Percentiles rank a stretch among this genome's conserved stretches.
These are phyloP conservation scores for Jasminum sambac DNA, from an alignment of 257 asterid species.

Conservation along the genomic window DNA sequence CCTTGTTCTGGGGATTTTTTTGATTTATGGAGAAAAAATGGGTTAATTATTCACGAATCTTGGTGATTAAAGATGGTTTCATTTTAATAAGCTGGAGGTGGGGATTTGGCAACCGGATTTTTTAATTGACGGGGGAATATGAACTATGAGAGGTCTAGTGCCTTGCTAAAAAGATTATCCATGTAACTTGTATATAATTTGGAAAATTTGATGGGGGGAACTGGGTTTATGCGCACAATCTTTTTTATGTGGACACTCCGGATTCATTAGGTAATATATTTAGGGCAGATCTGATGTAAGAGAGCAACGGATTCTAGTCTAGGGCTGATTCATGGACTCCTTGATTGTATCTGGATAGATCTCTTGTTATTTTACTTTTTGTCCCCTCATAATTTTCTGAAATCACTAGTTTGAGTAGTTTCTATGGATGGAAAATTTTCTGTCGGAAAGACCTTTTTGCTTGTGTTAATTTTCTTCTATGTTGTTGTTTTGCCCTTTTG, in stretches of 20 bases:
- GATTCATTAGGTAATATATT: slow-evolving; percentile 15
- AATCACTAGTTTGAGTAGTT: not conserved
- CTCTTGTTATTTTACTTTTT: slow-evolving; percentile 25
- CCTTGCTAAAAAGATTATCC: slow-evolving; percentile 19
- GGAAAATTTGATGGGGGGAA: slow-evolving; percentile 11
- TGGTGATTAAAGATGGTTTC: not conserved
- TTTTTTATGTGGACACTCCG: not conserved
- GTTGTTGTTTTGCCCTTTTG: slow-evolving; percentile 20
- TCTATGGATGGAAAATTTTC: not conserved
- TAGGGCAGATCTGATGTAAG: slow-evolving; percentile 51
- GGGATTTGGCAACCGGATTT: not conserved
- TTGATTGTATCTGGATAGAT: slow-evolving; percentile 28
- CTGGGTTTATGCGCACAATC: slow-evolving; percentile 16
- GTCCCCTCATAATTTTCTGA: slow-evolving; percentile 1
- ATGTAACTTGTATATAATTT: slow-evolving; percentile 5
- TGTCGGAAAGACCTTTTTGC: slow-evolving; percentile 22
- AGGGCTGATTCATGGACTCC: slow-evolving; percentile 19
- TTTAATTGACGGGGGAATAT: not conserved
- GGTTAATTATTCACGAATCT: not conserved
- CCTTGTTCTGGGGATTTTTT: slow-evolving; percentile 11
- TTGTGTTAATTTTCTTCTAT: slow-evolving; percentile 33
- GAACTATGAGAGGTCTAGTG: not conserved
- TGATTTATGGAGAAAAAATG: not conserved
- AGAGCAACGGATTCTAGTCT: not conserved
- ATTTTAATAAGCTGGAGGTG: not conserved